Conservation (phyloP, 768 basidiomycete genomes). For the Mycena floridula region DNA sequence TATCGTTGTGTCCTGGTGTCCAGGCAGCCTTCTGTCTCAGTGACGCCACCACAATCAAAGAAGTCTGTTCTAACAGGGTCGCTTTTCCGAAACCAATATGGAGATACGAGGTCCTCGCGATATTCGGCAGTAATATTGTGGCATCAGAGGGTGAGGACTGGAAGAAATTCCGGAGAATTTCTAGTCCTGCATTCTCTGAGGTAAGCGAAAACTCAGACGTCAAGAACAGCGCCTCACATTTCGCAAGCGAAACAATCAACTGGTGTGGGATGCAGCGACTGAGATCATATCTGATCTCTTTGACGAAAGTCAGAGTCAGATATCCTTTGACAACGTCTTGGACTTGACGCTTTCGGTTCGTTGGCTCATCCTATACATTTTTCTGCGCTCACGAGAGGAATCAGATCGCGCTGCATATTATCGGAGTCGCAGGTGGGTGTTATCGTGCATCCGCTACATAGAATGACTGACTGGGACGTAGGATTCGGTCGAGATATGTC, state of each 20-base stretch:
- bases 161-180: slow-evolving; percentile 59
- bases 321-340: slow-evolving; percentile 39
- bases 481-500: slow-evolving; percentile 45
- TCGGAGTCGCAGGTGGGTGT: slow-evolving; percentile 42
- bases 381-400: not conserved
- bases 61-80: not conserved
- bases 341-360: slow-evolving; percentile 51
- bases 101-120: not conserved
- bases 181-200: slow-evolving; percentile 62
- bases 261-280: slow-evolving; percentile 43
- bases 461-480: slow-evolving; percentile 8
- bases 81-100: not conserved
- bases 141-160: slow-evolving; percentile 58
- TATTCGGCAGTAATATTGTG: slow-evolving; percentile 41
- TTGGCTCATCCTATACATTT: not conserved
- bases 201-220: slow-evolving; percentile 21
- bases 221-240: not conserved
- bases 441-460: not conserved
- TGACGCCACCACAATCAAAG: not conserved
- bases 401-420: slow-evolving; percentile 51
- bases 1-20: not conserved
- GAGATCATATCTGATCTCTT: slow-evolving; percentile 38
- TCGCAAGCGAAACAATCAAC: slow-evolving; percentile 34
- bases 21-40: not conserved
- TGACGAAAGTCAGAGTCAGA: slow-evolving; percentile 27